A percentile compares a stretch with the other conserved stretches of the same genome.
Evolutionary conservation across 2,329 filamentous ascomycete genomes (phyloP).

Genomic region (Trichocomaceae sp.): DNA sequence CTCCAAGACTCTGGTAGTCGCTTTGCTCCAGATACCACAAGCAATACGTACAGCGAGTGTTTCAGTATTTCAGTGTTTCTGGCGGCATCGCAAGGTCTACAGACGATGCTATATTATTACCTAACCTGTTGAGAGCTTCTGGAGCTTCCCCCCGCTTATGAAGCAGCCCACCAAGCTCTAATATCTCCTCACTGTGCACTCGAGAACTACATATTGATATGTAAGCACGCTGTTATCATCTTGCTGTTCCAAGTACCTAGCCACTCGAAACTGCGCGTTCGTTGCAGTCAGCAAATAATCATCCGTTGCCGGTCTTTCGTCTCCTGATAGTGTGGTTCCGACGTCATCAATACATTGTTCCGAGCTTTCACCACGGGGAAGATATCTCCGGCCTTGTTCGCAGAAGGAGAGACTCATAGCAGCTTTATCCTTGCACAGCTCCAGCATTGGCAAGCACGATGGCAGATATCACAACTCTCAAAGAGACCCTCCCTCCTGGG

Average conservation of each 20-base stretch:
- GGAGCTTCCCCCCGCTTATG: background rate
- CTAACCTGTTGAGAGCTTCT: background rate
- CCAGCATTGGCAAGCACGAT: slow-evolving; percentile 18
- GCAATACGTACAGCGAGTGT: background rate
- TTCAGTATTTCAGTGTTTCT: too few relatives aligned
- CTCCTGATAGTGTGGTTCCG: slow-evolving; percentile 3
- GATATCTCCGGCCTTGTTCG: background rate
- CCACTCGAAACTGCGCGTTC: background rate
- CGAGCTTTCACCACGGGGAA: background rate
- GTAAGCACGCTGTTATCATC: background rate
- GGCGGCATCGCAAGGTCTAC: background rate
- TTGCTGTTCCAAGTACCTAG: background rate
- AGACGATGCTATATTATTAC: background rate
- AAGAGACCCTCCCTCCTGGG: slow-evolving; percentile 25
- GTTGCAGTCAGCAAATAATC: background rate
- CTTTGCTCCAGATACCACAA: background rate
- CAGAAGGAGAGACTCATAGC: background rate
- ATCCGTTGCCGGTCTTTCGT: slow-evolving; percentile 2
- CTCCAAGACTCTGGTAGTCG: background rate
- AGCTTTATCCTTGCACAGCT: background rate
- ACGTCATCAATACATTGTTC: slow-evolving; percentile 16
- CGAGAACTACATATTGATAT: background rate
- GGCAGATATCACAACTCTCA: slow-evolving; percentile 25
- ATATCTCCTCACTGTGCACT: background rate
- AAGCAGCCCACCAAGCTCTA: background rate